A percentile compares a stretch with the other conserved stretches of the same genome.
These are phyloP conservation scores for Salix exigua DNA, from an alignment of 345 rosid genomes.

Conservation along the genomic window DNA sequence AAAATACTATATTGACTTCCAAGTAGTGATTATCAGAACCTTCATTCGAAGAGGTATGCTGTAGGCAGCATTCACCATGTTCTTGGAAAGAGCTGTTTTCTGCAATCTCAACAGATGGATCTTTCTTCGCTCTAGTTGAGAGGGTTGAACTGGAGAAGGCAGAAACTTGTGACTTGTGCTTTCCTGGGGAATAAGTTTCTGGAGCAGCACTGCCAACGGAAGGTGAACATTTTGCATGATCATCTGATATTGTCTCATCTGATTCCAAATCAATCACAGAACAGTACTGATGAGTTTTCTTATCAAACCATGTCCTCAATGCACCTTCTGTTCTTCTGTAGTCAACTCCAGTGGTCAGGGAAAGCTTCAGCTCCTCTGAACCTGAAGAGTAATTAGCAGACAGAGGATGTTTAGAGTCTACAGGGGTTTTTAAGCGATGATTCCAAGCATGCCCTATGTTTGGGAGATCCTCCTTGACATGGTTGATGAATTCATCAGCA, in stretches of 20 bases:
- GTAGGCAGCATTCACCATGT: conserved; percentile 17
- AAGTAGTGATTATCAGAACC: conserved; percentile 17
- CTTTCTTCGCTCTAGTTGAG: conserved; percentile 17
- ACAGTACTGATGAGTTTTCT: conserved; percentile 15
- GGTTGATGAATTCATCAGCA: conserved; percentile 27
- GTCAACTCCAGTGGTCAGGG: conserved; percentile 29
- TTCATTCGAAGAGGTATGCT: conserved; percentile 14
- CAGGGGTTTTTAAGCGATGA: background rate
- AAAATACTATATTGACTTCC: background rate
- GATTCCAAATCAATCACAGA: conserved; percentile 36
- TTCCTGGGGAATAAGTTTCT: conserved; percentile 4
- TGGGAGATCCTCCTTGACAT: conserved; percentile 13
- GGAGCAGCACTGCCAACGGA: conserved; percentile 15
- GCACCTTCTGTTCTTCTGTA: conserved; percentile 12
- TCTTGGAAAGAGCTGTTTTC: conserved; percentile 16
- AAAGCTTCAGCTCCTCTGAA: conserved; percentile 37
- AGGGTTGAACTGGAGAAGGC: conserved; percentile 16
- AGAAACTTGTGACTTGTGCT: conserved; percentile 16
- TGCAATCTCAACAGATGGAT: conserved; percentile 13
- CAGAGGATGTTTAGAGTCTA: background rate
- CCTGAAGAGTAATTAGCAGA: conserved; percentile 3
- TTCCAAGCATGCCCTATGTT: conserved; percentile 11
- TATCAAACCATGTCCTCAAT: conserved; percentile 9
- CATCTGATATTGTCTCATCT: conserved; percentile 10
- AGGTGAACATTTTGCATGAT: conserved; percentile 4